phyloP scores from a whole-genome alignment of 495 filamentous ascomycete species.

The Lepraria neglecta region DNA sequence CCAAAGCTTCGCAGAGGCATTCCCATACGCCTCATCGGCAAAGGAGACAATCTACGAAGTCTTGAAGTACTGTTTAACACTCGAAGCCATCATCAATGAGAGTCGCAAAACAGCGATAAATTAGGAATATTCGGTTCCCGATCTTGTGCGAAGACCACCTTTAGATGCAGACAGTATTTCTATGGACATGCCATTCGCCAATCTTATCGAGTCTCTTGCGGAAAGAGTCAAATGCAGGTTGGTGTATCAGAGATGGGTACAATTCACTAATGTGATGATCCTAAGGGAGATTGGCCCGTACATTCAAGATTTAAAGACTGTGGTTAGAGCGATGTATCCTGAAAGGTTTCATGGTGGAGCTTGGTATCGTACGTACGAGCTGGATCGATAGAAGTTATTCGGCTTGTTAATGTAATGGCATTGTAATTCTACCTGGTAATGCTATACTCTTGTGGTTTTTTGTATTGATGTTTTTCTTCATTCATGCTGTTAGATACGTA shows the following conservation, averaged over 20 bases:
- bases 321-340: constrained; percentile 4
- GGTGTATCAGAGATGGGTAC: background rate
- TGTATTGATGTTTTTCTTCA: too few species aligned
- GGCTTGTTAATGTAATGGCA: too few species aligned
- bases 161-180: background rate
- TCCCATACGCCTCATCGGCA: background rate
- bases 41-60: background rate
- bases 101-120: background rate
- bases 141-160: constrained; percentile 5
- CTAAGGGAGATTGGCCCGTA: constrained; percentile 6
- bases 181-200: background rate
- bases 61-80: constrained; percentile 4
- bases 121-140: background rate
- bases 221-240: constrained; percentile 8
- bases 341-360: background rate
- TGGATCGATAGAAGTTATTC: too few species aligned
- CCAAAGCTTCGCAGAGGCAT: background rate
- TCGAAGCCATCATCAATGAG: background rate
- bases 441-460: too few species aligned
- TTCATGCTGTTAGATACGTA: too few species aligned
- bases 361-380: too few species aligned
- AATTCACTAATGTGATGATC: constrained; percentile 14
- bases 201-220: constrained; percentile 10
- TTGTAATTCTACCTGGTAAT: too few species aligned
- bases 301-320: background rate